Evolutionary conservation across 257 asterid genomes (phyloP).

Genomic region (Gentiana macrophylla): DNA sequence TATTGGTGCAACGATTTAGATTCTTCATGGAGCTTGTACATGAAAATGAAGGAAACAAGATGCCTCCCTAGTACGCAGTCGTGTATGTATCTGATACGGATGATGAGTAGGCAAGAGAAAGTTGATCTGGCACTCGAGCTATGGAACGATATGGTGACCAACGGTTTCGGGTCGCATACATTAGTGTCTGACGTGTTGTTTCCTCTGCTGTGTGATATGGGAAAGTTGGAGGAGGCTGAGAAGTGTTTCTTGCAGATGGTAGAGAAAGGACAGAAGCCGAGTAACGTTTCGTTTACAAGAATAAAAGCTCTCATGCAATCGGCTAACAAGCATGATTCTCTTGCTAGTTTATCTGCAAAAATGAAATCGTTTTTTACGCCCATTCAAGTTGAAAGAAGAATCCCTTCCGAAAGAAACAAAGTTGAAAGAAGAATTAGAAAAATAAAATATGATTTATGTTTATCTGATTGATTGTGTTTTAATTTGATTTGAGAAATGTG

Average conservation of each 20-base stretch:
- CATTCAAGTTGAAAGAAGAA: slow-evolving; percentile 17
- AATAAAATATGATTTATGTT: slow-evolving; percentile 18
- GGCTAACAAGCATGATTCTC: slow-evolving; percentile 46
- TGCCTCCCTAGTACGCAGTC: slow-evolving; percentile 78
- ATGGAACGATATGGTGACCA: slow-evolving; percentile 85
- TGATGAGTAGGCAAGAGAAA: slow-evolving; percentile 64
- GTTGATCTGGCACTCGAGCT: slow-evolving; percentile 66
- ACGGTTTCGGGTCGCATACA: slow-evolving; percentile 67
- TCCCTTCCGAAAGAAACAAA: slow-evolving; percentile 1
- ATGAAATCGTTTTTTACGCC: slow-evolving; percentile 54
- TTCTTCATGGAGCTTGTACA: slow-evolving; percentile 63
- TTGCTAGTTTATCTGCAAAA: slow-evolving; percentile 43
- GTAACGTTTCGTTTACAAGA: slow-evolving; percentile 66
- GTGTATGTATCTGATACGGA: slow-evolving; percentile 75
- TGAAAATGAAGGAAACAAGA: slow-evolving; percentile 54
- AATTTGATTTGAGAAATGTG: too few relatives aligned
- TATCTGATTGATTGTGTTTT: background rate
- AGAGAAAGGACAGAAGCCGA: slow-evolving; percentile 79
- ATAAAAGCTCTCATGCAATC: slow-evolving; percentile 85
- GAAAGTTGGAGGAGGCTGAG: slow-evolving; percentile 71
- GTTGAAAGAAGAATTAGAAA: too few relatives aligned
- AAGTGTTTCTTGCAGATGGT: slow-evolving; percentile 87
- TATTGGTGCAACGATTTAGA: slow-evolving; percentile 58
- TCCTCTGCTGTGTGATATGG: slow-evolving; percentile 71
- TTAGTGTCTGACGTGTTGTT: slow-evolving; percentile 70